Percentiles rank a stretch among this genome's conserved stretches.
phyloP scores from a whole-genome alignment of 371 early-diverging fungal species.

The Parasitella parasitica region DNA sequence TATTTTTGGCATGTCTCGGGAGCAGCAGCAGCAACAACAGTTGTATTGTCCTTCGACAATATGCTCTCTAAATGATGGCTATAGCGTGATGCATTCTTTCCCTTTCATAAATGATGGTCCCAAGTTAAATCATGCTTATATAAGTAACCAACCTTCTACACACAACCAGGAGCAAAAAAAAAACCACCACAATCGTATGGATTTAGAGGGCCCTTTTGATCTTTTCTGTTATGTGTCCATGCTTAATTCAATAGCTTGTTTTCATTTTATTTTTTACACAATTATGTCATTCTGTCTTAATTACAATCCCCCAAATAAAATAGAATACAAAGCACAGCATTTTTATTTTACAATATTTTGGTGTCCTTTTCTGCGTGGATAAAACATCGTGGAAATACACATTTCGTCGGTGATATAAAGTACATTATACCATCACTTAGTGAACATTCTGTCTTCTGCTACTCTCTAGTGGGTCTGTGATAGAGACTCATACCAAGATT shows the following conservation, averaged over 20 bases:
- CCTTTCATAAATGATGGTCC: constrained; percentile 14
- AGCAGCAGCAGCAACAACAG: neutral
- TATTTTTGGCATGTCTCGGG: neutral
- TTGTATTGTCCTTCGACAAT: neutral
- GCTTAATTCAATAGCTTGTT: neutral
- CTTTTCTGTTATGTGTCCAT: neutral
- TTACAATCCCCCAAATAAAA: neutral
- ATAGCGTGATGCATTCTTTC: constrained; percentile 2
- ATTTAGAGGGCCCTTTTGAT: neutral
- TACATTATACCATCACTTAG: too few species aligned
- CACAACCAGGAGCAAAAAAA: neutral
- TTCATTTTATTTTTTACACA: neutral
- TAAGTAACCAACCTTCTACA: neutral
- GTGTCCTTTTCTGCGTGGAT: too few species aligned
- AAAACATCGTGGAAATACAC: neutral
- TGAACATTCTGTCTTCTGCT: too few species aligned
- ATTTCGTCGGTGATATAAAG: neutral
- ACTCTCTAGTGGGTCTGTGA: too few species aligned
- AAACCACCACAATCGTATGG: too few species aligned
- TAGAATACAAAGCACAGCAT: neutral
- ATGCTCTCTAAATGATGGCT: neutral
- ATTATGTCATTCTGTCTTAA: neutral
- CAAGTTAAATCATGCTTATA: neutral
- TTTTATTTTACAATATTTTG: too few species aligned
- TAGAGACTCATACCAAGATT: too few species aligned